Evolutionary conservation across 2,329 filamentous ascomycete species (phyloP).

Genomic region (Aspergillus sp.): DNA sequence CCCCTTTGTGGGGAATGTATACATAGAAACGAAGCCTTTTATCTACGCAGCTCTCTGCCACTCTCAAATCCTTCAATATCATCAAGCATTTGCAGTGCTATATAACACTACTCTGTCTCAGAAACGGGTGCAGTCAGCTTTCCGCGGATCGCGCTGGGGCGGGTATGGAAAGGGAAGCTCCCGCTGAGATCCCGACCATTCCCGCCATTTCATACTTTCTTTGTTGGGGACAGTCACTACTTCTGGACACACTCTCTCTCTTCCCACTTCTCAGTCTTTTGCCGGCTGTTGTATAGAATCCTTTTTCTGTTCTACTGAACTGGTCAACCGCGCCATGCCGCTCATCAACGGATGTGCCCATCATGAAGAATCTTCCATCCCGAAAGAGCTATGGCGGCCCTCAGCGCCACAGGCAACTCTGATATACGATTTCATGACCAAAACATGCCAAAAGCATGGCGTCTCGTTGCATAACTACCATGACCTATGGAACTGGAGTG

Average conservation of each 20-base stretch:
- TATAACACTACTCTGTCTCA: too few species aligned
- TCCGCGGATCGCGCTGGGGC: neutral
- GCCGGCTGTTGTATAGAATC: too few species aligned
- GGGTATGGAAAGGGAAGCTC: too few species aligned
- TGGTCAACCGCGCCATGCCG: constrained; percentile 2
- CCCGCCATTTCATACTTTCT: neutral
- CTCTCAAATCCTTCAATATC: too few species aligned
- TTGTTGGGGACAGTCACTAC: neutral
- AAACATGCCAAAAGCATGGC: constrained; percentile 58
- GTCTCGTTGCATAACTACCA: constrained; percentile 58
- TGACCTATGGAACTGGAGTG: constrained; percentile 77
- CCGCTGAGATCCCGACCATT: neutral
- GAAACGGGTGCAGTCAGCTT: too few species aligned
- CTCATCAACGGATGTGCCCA: constrained; percentile 1
- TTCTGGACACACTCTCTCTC: neutral
- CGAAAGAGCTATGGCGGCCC: constrained; percentile 60
- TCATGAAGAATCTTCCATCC: constrained; percentile 3
- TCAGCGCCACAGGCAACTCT: constrained; percentile 55
- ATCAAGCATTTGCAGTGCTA: neutral
- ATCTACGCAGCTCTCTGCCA: too few species aligned
- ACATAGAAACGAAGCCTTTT: too few species aligned
- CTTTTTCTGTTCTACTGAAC: too few species aligned
- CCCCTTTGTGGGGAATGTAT: too few species aligned
- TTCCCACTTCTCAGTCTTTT: too few species aligned
- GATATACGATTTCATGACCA: constrained; percentile 63